These are phyloP conservation scores for Hysterium pulicare DNA, from an alignment of 2,329 filamentous ascomycete species.

Conservation along the genomic window DNA sequence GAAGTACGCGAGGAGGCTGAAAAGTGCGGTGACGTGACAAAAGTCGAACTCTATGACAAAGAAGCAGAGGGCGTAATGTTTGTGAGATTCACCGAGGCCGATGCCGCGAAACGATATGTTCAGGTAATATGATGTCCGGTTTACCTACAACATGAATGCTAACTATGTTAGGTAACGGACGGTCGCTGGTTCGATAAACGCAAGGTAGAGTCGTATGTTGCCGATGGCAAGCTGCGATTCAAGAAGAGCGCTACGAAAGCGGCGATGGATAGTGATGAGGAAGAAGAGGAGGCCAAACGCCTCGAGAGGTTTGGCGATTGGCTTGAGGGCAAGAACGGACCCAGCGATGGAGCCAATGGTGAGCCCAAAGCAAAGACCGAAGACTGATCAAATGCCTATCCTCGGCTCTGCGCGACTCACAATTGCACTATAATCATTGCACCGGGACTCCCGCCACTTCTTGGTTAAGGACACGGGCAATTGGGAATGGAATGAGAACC, in stretches of 20 bases:
- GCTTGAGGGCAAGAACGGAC: no score
- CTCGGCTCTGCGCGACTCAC: no score
- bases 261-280: slow-evolving; percentile 47
- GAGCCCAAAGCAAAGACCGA: no score
- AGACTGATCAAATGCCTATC: no score
- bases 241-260: slow-evolving; percentile 55
- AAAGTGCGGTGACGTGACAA: slow-evolving; percentile 83
- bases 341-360: no score
- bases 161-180: slow-evolving; percentile 55
- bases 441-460: no score
- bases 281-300: slow-evolving; percentile 46
- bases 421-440: no score
- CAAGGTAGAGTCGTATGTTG: slow-evolving; percentile 67
- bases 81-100: slow-evolving; percentile 72
- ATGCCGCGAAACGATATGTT: slow-evolving; percentile 70
- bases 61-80: slow-evolving; percentile 82
- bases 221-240: slow-evolving; percentile 69
- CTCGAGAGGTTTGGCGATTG: slow-evolving; percentile 50
- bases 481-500: no score
- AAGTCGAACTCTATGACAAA: slow-evolving; percentile 84
- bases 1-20: slow-evolving; percentile 88
- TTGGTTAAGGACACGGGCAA: no score
- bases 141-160: background rate
- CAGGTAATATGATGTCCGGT: slow-evolving; percentile 29
- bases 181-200: slow-evolving; percentile 75